Base-by-base conservation (phyloP, 2,329 filamentous ascomycete genomes). In the Thyridium curvatum region DNA sequence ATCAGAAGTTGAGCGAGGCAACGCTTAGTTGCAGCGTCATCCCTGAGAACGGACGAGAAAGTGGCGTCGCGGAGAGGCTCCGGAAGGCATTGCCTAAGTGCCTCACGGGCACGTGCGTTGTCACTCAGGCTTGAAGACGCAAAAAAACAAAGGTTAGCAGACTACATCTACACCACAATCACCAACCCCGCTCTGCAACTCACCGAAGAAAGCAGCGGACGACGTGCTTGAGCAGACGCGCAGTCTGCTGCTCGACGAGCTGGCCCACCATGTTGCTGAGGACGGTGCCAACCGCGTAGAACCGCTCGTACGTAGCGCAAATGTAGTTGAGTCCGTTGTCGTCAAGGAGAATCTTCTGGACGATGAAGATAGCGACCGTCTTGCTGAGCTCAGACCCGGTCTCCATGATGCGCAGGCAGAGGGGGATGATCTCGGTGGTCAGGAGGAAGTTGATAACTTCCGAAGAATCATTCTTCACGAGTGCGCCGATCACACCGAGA, bases 391-490 rank as follows among this genome's bases (percentile, higher is more conserved):
- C 93, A 1, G 90, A 96, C 36, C 93, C 93, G 0, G 93, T 98
- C 69, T 98, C 93, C 93, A 98, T 98, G 56, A 98, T 98, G 44
- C 93, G 83, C 33, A 98, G 81, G 62, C 93, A 98, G 12, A 98
- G 78, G 9, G 93, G 93, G 42, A 98, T 98, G 51, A 98, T 98
- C 66, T 98, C 93, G 21, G 93, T 98, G 2, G 93, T 97, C 35
- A 98, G 74, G 39, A 98, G 82, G 60, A 98, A 98, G 70, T 97
- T 97, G 70, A 98, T 98, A 43, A 97, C 93, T 57, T 97, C 93
- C 14, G 87, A 91, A 3, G 90, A 96, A 66, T 98, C 93, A 57
- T 98, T 98, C 75, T 98, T 98, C 43, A 98, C 93, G 34, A 98
- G 72, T 2, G 93, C 93, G 41, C 93, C 93, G 49, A 98, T 97